phyloP scores from a whole-genome alignment of 306 rosid species.

The Biancaea sappan region DNA sequence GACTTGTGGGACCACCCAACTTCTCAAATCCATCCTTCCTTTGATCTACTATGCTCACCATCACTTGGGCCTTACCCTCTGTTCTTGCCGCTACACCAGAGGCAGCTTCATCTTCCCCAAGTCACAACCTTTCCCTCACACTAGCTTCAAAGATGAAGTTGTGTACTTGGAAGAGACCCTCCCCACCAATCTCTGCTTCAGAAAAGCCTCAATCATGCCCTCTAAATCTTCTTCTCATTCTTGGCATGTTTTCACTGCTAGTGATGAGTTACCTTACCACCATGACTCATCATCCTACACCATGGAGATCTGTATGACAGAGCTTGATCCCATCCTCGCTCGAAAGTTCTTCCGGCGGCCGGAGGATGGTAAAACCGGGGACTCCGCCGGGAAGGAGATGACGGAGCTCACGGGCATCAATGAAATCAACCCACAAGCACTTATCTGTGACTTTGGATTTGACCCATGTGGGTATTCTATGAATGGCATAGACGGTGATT shows the following conservation, averaged over 20 bases:
- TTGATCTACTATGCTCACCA: slow-evolving; percentile 64
- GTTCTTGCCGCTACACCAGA: slow-evolving; percentile 80
- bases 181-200: slow-evolving; percentile 62
- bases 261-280: slow-evolving; percentile 20
- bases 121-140: slow-evolving; percentile 84
- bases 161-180: slow-evolving; percentile 59
- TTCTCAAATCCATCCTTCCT: slow-evolving; percentile 81
- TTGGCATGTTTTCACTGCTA: slow-evolving; percentile 92
- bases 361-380: slow-evolving; percentile 58
- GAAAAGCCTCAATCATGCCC: slow-evolving; percentile 91
- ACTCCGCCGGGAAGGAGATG: slow-evolving; percentile 83
- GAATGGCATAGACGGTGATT: slow-evolving; percentile 81
- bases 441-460: slow-evolving; percentile 83
- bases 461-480: slow-evolving; percentile 96
- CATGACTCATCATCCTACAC: slow-evolving; percentile 47
- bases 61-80: slow-evolving; percentile 59
- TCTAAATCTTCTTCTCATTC: slow-evolving; percentile 72
- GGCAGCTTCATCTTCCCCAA: slow-evolving; percentile 90
- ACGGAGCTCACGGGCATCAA: slow-evolving; percentile 72
- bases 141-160: slow-evolving; percentile 85
- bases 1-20: slow-evolving; percentile 98
- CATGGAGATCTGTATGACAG: slow-evolving; percentile 93
- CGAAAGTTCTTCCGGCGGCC: slow-evolving; percentile 63
- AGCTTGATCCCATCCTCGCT: slow-evolving; percentile 74
- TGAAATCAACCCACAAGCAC: slow-evolving; percentile 63